phyloP scores from a whole-genome alignment of 139 green algal genomes.

The Ettlia oleoabundans region DNA sequence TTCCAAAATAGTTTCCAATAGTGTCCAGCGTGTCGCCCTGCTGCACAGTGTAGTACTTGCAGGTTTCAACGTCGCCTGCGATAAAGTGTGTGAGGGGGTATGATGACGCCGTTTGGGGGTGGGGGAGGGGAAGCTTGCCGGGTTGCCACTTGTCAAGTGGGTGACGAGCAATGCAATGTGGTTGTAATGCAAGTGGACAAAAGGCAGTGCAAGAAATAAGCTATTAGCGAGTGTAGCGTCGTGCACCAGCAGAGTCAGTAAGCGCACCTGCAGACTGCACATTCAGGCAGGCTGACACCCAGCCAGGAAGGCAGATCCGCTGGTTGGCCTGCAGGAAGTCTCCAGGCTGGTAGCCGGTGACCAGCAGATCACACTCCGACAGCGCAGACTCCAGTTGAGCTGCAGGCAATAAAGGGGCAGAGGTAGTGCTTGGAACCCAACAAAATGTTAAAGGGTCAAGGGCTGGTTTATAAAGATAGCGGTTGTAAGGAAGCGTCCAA shows the following conservation, averaged over 20 bases:
- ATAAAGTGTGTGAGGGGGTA: neutral
- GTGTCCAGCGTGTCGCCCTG: conserved; percentile 37
- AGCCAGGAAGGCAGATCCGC: conserved; percentile 29
- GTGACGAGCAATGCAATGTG: no score
- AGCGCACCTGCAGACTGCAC: conserved; percentile 7
- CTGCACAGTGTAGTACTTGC: conserved; percentile 45
- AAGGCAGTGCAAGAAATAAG: no score
- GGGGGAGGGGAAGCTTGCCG: no score
- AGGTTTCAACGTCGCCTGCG: conserved; percentile 22
- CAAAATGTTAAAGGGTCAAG: no score
- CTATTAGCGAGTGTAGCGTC: no score
- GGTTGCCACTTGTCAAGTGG: no score
- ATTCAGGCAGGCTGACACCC: neutral
- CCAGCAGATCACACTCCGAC: neutral
- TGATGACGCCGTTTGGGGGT: no score
- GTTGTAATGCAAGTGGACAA: no score
- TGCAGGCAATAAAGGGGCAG: neutral
- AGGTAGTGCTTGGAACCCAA: no score
- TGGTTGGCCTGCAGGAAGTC: conserved; percentile 9
- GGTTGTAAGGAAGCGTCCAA: no score
- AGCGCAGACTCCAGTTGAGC: neutral
- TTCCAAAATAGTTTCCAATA: conserved; percentile 28
- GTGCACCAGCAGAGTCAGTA: no score
- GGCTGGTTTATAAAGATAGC: no score
- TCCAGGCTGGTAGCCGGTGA: neutral